Conservation (phyloP, 2,329 filamentous ascomycete genomes). For the Bipolaris cookei region DNA sequence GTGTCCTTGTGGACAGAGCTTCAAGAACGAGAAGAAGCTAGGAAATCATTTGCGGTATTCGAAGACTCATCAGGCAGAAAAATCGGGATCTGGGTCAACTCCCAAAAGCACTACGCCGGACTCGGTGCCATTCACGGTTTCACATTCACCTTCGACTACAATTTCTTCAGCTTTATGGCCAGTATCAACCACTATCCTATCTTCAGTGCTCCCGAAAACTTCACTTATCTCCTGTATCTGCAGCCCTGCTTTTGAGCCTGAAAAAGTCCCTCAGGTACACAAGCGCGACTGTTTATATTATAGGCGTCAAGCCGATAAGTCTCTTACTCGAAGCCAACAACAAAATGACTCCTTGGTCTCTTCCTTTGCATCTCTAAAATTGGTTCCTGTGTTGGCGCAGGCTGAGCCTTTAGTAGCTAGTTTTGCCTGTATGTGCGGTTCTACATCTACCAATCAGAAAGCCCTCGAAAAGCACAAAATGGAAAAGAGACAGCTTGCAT, state of each 20-base stretch:
- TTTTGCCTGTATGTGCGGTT: no score
- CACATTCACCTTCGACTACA: constrained; percentile 5
- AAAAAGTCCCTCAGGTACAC: constrained; percentile 7
- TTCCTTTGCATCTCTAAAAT: no score
- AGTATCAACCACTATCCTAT: constrained; percentile 9
- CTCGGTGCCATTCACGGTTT: constrained; percentile 10
- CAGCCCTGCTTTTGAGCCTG: constrained; percentile 8
- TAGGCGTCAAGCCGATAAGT: constrained; percentile 10
- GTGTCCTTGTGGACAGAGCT: constrained; percentile 11
- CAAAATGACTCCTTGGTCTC: no score
- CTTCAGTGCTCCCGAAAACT: constrained; percentile 4
- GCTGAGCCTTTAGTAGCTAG: no score
- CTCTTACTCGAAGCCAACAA: background rate
- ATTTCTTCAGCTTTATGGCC: constrained; percentile 1
- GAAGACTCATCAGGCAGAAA: constrained; percentile 9
- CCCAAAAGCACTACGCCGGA: constrained; percentile 4
- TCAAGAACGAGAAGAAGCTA: constrained; percentile 9
- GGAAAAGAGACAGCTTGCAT: no score
- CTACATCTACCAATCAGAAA: no score
- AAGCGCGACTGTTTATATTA: constrained; percentile 12
- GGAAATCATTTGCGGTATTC: constrained; percentile 11
- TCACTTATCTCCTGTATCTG: constrained; percentile 7
- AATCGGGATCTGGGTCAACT: background rate
- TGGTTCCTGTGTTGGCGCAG: no score
- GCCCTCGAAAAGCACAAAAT: no score